These are phyloP conservation scores for Neurospora sp. DNA, from an alignment of 2,329 filamentous ascomycete species.

Conservation along the genomic window DNA sequence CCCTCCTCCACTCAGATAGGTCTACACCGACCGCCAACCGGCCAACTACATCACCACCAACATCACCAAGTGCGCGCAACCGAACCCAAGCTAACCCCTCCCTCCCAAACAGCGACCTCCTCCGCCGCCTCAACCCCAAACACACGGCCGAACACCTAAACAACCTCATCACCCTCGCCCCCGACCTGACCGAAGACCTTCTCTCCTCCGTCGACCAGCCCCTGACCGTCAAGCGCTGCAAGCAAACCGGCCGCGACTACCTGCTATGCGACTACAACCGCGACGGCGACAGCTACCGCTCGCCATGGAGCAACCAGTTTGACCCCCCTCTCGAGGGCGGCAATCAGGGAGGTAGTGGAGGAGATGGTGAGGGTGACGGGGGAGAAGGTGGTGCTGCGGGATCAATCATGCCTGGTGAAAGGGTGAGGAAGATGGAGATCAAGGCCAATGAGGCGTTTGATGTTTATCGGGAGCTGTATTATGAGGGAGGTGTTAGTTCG, in stretches of 20 bases:
- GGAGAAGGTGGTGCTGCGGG: constrained; percentile 63
- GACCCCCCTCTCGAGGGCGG: constrained; percentile 71
- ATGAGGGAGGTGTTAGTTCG: constrained; percentile 89
- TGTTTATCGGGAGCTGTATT: constrained; percentile 92
- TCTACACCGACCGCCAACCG: background rate
- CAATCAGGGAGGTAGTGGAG: constrained; percentile 37
- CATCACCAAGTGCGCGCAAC: no score
- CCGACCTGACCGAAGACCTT: constrained; percentile 91
- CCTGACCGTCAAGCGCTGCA: constrained; percentile 75
- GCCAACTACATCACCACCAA: constrained; percentile 2
- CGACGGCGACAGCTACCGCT: constrained; percentile 94
- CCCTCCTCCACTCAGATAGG: constrained; percentile 2
- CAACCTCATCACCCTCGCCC: constrained; percentile 78
- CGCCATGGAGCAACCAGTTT: constrained; percentile 98
- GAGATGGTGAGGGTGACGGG: constrained; percentile 43
- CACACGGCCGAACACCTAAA: constrained; percentile 82
- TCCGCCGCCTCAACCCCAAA: constrained; percentile 93
- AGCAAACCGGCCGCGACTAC: constrained; percentile 85
- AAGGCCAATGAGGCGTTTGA: constrained; percentile 94
- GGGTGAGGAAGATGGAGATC: constrained; percentile 88
- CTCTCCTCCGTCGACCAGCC: constrained; percentile 97
- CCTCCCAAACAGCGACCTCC: constrained; percentile 92
- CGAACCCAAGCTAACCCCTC: constrained; percentile 3
- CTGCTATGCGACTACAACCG: constrained; percentile 99
- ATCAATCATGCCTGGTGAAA: constrained; percentile 56